A percentile compares a stretch with the other conserved stretches of the same genome.
phyloP scores from a whole-genome alignment of 176 grass and related monocot genomes.

The Alloteropsis semialata region DNA sequence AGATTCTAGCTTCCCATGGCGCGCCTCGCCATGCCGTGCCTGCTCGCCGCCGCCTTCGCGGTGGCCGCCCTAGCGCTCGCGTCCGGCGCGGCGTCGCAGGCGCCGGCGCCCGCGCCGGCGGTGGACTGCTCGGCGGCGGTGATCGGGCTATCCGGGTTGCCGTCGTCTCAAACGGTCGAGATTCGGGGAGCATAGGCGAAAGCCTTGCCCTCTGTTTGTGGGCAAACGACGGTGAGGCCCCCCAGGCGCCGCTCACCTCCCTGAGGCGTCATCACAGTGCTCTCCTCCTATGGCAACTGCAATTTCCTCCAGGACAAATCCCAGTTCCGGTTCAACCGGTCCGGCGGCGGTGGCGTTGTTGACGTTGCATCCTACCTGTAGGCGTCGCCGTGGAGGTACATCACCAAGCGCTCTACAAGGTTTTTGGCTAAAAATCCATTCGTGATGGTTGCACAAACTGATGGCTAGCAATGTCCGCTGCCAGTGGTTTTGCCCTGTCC shows the following conservation, averaged over 20 bases:
- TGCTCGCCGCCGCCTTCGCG: neutral
- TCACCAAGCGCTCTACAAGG: neutral
- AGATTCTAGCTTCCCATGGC: no score
- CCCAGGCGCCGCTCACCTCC: neutral
- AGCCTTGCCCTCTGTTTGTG: no score
- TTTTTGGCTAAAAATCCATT: neutral
- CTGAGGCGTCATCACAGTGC: neutral
- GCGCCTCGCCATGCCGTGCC: neutral
- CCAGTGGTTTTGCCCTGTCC: neutral
- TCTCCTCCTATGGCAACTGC: neutral
- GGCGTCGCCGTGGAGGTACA: neutral
- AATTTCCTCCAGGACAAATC: neutral
- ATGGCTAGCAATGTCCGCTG: neutral
- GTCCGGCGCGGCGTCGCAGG: slow-evolving; percentile 26
- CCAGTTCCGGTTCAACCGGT: neutral
- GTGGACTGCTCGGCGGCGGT: slow-evolving; percentile 35
- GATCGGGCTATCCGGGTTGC: neutral
- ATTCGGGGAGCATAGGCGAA: no score
- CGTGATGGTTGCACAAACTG: neutral
- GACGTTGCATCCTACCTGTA: neutral
- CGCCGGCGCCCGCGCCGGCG: slow-evolving; percentile 15
- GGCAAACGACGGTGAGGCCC: neutral
- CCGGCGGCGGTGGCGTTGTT: no score
- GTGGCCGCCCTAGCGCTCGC: slow-evolving; percentile 30
- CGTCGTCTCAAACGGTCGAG: no score